Evolutionary conservation across 192 early-diverging fungal genomes (phyloP).

Genomic region (Coemansia sp.): DNA sequence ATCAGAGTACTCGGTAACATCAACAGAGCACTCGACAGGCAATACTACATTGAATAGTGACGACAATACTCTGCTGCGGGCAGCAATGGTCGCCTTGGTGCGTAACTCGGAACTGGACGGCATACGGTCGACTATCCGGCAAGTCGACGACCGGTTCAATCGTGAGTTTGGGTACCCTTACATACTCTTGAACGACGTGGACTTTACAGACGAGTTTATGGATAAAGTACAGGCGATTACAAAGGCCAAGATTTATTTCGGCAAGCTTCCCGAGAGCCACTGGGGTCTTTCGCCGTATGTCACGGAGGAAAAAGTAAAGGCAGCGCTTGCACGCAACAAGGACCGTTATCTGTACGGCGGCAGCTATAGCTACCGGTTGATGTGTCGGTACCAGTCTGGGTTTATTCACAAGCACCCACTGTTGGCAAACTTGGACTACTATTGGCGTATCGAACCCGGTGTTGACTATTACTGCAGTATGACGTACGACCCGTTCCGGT

Average conservation of each 20-base stretch:
- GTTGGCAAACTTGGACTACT: constrained; percentile 58
- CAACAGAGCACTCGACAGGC: neutral
- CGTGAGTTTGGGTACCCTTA: constrained; percentile 67
- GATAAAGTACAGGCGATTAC: constrained; percentile 54
- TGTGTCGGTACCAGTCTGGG: constrained; percentile 52
- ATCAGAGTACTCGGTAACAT: neutral
- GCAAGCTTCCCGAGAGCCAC: constrained; percentile 61
- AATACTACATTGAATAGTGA: neutral
- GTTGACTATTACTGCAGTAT: constrained; percentile 59
- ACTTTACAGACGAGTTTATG: constrained; percentile 66
- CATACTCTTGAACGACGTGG: constrained; percentile 71
- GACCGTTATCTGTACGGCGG: constrained; percentile 63
- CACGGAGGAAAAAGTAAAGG: constrained; percentile 57
- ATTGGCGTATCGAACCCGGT: constrained; percentile 63
- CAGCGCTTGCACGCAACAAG: constrained; percentile 55
- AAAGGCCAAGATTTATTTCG: constrained; percentile 64
- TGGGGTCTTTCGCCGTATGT: constrained; percentile 82
- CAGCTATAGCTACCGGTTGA: constrained; percentile 64
- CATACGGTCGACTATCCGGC: constrained; percentile 62
- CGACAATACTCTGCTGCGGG: constrained; percentile 10
- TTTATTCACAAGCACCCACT: constrained; percentile 62
- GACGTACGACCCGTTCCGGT: constrained; percentile 59
- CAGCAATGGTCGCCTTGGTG: constrained; percentile 70
- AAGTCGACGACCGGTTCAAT: constrained; percentile 78
- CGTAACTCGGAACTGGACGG: constrained; percentile 70